Conservation (phyloP, 257 asterid species). For the Orobanche coerulescens region DNA sequence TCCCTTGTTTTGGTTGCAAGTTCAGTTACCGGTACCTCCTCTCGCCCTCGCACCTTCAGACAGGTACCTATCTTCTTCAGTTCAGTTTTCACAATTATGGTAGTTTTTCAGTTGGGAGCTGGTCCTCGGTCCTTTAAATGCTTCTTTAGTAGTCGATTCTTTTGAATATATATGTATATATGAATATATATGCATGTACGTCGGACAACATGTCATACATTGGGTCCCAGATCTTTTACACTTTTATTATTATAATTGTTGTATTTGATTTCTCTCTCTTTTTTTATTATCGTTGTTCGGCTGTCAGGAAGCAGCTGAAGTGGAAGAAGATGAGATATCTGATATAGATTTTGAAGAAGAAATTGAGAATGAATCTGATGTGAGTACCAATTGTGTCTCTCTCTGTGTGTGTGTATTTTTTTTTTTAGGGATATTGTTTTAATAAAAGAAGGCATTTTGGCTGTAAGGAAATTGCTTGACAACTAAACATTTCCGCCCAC, state of each 20-base stretch:
- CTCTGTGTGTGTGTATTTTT: neutral
- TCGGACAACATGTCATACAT: constrained; percentile 5
- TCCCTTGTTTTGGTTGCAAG: neutral
- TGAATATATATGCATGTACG: constrained; percentile 10
- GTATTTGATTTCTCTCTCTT: neutral
- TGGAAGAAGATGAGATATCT: constrained; percentile 57
- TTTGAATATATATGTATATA: neutral
- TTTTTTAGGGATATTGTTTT: too few relatives aligned
- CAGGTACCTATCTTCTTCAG: constrained; percentile 32
- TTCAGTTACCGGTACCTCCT: constrained; percentile 82
- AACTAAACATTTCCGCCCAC: neutral
- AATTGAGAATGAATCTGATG: constrained; percentile 59
- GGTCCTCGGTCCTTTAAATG: neutral
- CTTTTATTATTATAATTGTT: neutral
- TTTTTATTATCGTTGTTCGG: constrained; percentile 6
- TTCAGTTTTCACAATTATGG: neutral
- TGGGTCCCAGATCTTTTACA: neutral
- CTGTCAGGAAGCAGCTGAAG: constrained; percentile 56
- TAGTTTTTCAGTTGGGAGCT: neutral
- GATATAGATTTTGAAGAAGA: constrained; percentile 80
- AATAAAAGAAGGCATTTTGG: neutral
- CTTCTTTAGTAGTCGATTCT: neutral
- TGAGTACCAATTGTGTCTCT: constrained; percentile 23
- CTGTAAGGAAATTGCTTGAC: neutral
- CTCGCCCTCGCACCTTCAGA: constrained; percentile 85